Conservation (phyloP, 106 monocot species). For the Dioscorea zingiberensis region DNA sequence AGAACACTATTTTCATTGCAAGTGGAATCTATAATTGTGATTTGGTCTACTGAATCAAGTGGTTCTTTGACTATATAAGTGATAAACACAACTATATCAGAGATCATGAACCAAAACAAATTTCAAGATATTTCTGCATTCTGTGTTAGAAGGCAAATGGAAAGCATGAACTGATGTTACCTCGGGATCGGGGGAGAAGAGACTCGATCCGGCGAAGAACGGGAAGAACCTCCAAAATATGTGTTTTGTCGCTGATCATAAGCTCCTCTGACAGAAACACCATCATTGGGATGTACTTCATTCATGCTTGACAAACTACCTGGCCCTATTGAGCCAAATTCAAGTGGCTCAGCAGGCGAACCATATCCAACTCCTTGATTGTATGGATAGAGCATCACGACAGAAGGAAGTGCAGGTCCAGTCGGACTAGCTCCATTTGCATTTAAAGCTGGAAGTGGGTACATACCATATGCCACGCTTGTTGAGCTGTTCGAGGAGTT, state of each 20-base stretch:
- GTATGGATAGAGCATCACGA: constrained; percentile 54
- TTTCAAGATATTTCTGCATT: too few relatives aligned
- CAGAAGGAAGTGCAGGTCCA: constrained; percentile 18
- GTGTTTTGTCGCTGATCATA: constrained; percentile 37
- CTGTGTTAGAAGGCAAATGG: too few relatives aligned
- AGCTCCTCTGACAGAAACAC: constrained; percentile 14
- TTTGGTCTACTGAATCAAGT: too few relatives aligned
- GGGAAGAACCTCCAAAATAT: constrained; percentile 25
- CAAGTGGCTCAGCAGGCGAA: constrained; percentile 39
- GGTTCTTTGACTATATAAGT: too few relatives aligned
- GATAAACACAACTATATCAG: too few relatives aligned
- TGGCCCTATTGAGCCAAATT: constrained; percentile 63
- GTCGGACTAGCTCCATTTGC: constrained; percentile 26
- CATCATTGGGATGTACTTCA: constrained; percentile 25
- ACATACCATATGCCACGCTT: constrained; percentile 34
- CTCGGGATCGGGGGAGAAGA: constrained; percentile 49
- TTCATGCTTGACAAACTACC: constrained; percentile 15
- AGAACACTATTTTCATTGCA: too few relatives aligned
- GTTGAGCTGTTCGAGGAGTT: constrained; percentile 18
- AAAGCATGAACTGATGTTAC: constrained; percentile 17
- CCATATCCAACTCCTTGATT: constrained; percentile 33
- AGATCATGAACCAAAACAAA: too few relatives aligned
- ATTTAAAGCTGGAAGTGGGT: constrained; percentile 22
- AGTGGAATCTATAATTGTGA: too few relatives aligned
- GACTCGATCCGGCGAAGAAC: constrained; percentile 57